Base-by-base conservation (phyloP, 169 alveolate species). In the Plasmodium cynomolgi region DNA sequence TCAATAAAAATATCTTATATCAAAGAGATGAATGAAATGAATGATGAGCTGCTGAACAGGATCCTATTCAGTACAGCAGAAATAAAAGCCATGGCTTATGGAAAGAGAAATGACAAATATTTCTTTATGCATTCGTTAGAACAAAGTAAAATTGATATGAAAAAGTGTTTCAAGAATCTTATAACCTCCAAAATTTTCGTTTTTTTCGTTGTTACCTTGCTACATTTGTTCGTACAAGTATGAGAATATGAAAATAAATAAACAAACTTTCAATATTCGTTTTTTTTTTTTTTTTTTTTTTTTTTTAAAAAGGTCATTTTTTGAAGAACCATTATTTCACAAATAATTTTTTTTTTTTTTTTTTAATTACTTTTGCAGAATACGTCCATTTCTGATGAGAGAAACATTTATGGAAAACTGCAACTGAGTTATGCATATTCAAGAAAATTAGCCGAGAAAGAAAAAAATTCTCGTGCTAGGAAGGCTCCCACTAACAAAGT, bases 181-280 rank as follows among this genome's bases (percentile, higher is more conserved):
- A 80, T 80, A 80, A 44, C 15, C 13, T 80, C 26, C 4, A 80
- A 31, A 44, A 0, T 15, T 80, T 80, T 80, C 29, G 4, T 80
- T 80, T 80, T 80, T 37, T 80, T 62, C 44, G 33, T 80, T 41
- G 6, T n/a, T 80, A 41, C 26, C 23, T 9, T 80, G 84, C 33
- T 80, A 80, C 71, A 80, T 41, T 26, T 80, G 39, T 37, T 80
- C 58, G 9, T 31, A 80, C 84, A 80, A 23, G 84, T 80, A 80
- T n/a, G 71, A n/a, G 58, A 80, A 80, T 37, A 9, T 17, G 71
- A 4, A 29, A 17, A 77, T 31, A 3, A 68, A 68, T 20, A 26
- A 26, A 23, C 77, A 68, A 20, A 23, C 17, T 68, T 13, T 8
- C 77, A 20, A n/a, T 68, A 68, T 1, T 1, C 58, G 11, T 44